phyloP scores from a whole-genome alignment of 805 yeast genomes.

The Myxozyma geophila region DNA sequence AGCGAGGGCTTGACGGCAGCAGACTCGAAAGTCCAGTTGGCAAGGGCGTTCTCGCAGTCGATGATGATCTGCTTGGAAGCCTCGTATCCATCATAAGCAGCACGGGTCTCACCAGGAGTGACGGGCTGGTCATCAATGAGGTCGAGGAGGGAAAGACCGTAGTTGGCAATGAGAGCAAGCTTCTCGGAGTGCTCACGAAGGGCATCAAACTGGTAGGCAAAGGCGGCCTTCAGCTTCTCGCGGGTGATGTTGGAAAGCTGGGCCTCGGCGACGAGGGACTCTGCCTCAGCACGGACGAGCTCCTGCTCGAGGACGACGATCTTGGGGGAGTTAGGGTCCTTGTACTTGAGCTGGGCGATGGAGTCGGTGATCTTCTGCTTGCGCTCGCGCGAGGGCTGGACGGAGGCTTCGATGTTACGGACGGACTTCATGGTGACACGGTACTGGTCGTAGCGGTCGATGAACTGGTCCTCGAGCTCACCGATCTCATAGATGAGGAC shows the following conservation, averaged over 20 bases:
- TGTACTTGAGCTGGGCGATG: slow-evolving; percentile 96
- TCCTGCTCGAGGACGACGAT: slow-evolving; percentile 96
- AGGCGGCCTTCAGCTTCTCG: slow-evolving; percentile 96
- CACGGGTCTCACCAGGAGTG: slow-evolving; percentile 98
- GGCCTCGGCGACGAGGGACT: slow-evolving; percentile 98
- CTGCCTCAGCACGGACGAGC: slow-evolving; percentile 98
- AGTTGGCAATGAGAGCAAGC: slow-evolving; percentile 95
- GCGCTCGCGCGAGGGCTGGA: slow-evolving; percentile 97
- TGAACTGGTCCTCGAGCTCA: slow-evolving; percentile 97
- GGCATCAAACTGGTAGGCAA: slow-evolving; percentile 95
- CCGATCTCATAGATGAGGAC: slow-evolving; percentile 94
- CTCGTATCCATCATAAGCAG: slow-evolving; percentile 97
- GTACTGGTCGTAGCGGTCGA: slow-evolving; percentile 98
- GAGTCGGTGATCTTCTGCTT: slow-evolving; percentile 97
- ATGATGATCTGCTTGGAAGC: slow-evolving; percentile 97
- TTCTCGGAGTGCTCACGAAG: slow-evolving; percentile 94
- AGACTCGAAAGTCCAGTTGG: slow-evolving; percentile 94
- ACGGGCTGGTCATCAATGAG: slow-evolving; percentile 95
- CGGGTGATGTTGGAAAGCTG: slow-evolving; percentile 97
- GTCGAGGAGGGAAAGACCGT: slow-evolving; percentile 96
- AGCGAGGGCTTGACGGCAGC: slow-evolving; percentile 94
- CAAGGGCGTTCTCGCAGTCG: slow-evolving; percentile 94
- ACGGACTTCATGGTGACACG: slow-evolving; percentile 92
- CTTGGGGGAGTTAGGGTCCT: slow-evolving; percentile 97
- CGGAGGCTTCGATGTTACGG: slow-evolving; percentile 96